Evolutionary conservation across 805 yeast species (phyloP).

Genomic region (Torulaspora maleeae): DNA sequence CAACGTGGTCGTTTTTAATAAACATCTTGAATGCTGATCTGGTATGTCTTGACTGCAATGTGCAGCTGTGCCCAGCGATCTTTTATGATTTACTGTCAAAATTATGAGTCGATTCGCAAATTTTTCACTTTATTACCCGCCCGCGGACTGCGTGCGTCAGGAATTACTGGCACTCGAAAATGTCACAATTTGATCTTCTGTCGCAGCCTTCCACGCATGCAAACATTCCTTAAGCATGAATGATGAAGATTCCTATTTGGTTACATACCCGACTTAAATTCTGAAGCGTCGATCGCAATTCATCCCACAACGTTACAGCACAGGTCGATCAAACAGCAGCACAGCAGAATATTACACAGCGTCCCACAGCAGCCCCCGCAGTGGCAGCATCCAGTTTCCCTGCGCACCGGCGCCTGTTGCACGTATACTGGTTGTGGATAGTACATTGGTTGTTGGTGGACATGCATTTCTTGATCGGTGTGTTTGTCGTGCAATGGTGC

Average conservation of each 20-base stretch:
- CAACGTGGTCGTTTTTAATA: slow-evolving; percentile 75
- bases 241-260: too few species aligned
- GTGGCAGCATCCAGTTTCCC: slow-evolving; percentile 14
- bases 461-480: slow-evolving; percentile 1
- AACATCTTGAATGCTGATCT: slow-evolving; percentile 49
- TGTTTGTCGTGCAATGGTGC: background rate
- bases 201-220: background rate
- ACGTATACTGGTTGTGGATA: slow-evolving; percentile 18
- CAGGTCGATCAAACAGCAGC: slow-evolving; percentile 17
- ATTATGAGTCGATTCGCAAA: background rate
- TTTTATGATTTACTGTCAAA: background rate
- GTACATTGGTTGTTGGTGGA: slow-evolving; percentile 8
- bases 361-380: slow-evolving; percentile 17
- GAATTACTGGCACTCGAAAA: background rate
- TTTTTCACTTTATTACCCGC: slow-evolving; percentile 9
- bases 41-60: too few species aligned
- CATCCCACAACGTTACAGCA: slow-evolving; percentile 11
- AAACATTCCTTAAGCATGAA: too few species aligned
- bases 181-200: background rate
- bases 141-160: background rate
- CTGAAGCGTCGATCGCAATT: background rate
- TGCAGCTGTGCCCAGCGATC: too few species aligned
- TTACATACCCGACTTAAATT: background rate
- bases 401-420: slow-evolving; percentile 16
- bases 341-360: slow-evolving; percentile 14